Percentiles rank a stretch among this genome's conserved stretches.
phyloP scores from a whole-genome alignment of 257 asterid genomes.

The Nicotiana benthamiana region DNA sequence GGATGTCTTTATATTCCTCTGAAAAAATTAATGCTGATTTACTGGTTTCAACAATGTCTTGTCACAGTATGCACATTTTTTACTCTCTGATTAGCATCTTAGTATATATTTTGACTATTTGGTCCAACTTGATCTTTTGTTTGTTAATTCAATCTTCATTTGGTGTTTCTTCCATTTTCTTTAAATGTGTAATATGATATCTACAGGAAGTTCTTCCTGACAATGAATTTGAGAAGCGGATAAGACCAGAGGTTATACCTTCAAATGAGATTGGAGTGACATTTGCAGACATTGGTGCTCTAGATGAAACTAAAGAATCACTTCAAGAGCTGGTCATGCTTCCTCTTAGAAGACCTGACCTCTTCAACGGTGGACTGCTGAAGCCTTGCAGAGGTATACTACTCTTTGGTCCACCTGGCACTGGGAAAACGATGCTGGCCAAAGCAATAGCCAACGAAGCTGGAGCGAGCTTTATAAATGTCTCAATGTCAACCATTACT shows the following conservation, averaged over 20 bases:
- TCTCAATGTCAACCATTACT: conserved; percentile 93
- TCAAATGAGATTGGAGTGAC: conserved; percentile 84
- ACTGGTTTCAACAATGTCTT: background rate
- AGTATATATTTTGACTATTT: background rate
- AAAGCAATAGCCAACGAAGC: conserved; percentile 98
- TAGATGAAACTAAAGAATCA: conserved; percentile 81
- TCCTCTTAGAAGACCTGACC: conserved; percentile 95
- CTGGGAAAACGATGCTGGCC: conserved; percentile 99
- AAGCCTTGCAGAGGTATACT: conserved; percentile 97
- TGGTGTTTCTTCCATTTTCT: background rate
- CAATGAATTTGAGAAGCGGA: conserved; percentile 92
- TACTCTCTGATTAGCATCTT: background rate
- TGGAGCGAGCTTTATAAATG: conserved; percentile 96
- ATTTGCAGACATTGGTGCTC: conserved; percentile 79
- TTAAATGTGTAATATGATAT: conserved; percentile 5
- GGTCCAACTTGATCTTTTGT: background rate
- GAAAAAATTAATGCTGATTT: background rate
- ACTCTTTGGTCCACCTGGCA: conserved; percentile 98
- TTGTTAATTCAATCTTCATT: background rate
- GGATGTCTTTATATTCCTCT: background rate
- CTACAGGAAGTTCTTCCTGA: conserved; percentile 84
- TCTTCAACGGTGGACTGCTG: conserved; percentile 89
- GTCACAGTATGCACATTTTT: background rate
- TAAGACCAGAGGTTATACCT: conserved; percentile 93
- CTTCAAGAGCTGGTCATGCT: conserved; percentile 99